These are phyloP conservation scores for Cyclaneusma minus DNA, from an alignment of 2,329 filamentous ascomycete species.

Conservation along the genomic window DNA sequence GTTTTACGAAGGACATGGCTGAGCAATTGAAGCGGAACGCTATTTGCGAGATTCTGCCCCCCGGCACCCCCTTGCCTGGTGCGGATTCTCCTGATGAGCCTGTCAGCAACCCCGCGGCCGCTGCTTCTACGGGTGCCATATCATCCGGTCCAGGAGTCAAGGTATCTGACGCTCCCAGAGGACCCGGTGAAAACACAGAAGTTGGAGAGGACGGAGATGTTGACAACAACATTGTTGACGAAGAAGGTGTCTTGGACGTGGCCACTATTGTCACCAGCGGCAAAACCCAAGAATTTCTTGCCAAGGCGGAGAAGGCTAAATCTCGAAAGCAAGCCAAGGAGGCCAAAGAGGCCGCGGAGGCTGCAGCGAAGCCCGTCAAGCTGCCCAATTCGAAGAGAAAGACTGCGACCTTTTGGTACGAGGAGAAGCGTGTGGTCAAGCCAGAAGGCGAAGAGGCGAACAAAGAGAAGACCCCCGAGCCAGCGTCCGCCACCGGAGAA, in stretches of 20 bases:
- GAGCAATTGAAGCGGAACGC: slow-evolving; percentile 53
- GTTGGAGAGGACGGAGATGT: slow-evolving; percentile 21
- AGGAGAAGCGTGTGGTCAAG: slow-evolving; percentile 45
- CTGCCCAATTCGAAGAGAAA: slow-evolving; percentile 60
- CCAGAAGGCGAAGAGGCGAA: slow-evolving; percentile 23
- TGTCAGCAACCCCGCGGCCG: slow-evolving; percentile 17
- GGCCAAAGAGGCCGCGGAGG: slow-evolving; percentile 33
- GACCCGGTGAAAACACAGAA: slow-evolving; percentile 9
- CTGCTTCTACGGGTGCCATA: slow-evolving; percentile 16
- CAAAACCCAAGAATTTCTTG: slow-evolving; percentile 68
- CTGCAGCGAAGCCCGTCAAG: slow-evolving; percentile 37
- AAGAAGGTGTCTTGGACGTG: slow-evolving; percentile 68
- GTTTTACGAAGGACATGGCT: slow-evolving; percentile 49
- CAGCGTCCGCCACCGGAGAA: slow-evolving; percentile 3
- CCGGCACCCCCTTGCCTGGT: slow-evolving; percentile 27
- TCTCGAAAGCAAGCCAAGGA: slow-evolving; percentile 46
- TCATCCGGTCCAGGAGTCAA: slow-evolving; percentile 18
- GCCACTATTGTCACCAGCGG: slow-evolving; percentile 73
- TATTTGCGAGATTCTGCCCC: slow-evolving; percentile 52
- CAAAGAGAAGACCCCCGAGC: slow-evolving; percentile 20
- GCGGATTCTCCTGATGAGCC: slow-evolving; percentile 31
- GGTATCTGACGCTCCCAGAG: slow-evolving; percentile 15
- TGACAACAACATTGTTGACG: slow-evolving; percentile 29
- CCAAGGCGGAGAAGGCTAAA: slow-evolving; percentile 72
- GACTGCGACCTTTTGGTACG: slow-evolving; percentile 57